These are phyloP conservation scores for Teratosphaeria pseudoeucalypti DNA, from an alignment of 2,329 filamentous ascomycete genomes.

Conservation along the genomic window DNA sequence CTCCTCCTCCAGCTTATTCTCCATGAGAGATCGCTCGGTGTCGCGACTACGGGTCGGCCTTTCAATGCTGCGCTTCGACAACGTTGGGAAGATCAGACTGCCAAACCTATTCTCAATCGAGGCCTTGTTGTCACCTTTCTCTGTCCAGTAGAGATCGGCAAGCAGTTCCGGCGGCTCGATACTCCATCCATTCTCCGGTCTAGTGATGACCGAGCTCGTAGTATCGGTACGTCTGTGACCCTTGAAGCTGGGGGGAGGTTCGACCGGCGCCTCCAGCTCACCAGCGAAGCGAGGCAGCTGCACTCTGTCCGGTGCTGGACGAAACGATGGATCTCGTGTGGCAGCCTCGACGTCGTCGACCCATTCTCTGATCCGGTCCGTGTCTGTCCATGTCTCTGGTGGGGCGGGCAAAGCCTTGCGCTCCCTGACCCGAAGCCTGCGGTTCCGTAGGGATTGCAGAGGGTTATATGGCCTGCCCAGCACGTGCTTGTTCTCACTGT, in stretches of 20 bases:
- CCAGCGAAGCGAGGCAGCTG: slow-evolving; percentile 19
- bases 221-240: slow-evolving; percentile 30
- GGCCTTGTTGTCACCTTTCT: slow-evolving; percentile 68
- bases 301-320: slow-evolving; percentile 24
- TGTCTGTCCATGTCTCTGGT: slow-evolving; percentile 65
- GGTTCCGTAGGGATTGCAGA: slow-evolving; percentile 82
- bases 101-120: slow-evolving; percentile 73
- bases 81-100: slow-evolving; percentile 54
- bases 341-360: slow-evolving; percentile 55
- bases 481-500: slow-evolving; percentile 27
- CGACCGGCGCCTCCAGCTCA: slow-evolving; percentile 10
- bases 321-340: slow-evolving; percentile 29
- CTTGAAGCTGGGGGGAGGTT: slow-evolving; percentile 4
- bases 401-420: slow-evolving; percentile 64
- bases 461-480: slow-evolving; percentile 76
- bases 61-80: slow-evolving; percentile 13
- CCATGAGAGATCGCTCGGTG: slow-evolving; percentile 4
- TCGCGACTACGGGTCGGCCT: slow-evolving; percentile 15
- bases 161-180: slow-evolving; percentile 75
- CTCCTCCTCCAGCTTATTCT: neutral
- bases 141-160: slow-evolving; percentile 84
- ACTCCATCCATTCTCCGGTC: slow-evolving; percentile 75
- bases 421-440: slow-evolving; percentile 72
- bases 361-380: slow-evolving; percentile 63
- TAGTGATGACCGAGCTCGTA: slow-evolving; percentile 49